Evolutionary conservation across 1,139 yeast genomes (phyloP).

Genomic region (Tardiomyces blankii): DNA sequence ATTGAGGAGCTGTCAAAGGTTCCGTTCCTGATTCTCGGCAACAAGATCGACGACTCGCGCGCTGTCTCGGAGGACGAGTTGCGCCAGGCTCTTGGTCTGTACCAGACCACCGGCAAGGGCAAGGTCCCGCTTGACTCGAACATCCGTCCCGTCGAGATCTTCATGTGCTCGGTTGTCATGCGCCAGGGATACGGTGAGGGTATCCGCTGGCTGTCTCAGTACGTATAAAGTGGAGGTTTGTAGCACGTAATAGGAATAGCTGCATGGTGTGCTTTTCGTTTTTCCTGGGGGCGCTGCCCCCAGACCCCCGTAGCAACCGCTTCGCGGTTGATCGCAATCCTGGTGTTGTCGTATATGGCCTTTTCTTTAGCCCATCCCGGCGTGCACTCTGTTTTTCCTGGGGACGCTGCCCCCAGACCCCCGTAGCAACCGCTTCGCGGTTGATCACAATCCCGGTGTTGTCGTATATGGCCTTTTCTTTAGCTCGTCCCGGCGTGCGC

Average conservation of each 20-base stretch:
- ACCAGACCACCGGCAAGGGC: conserved; percentile 81
- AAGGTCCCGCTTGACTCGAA: conserved; percentile 60
- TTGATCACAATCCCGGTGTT: no score
- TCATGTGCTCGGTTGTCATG: conserved; percentile 96
- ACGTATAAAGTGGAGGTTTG: conserved; percentile 39
- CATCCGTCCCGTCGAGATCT: conserved; percentile 87
- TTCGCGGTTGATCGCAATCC: no score
- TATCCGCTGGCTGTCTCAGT: conserved; percentile 92
- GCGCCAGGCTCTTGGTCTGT: conserved; percentile 81
- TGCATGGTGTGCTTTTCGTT: no score
- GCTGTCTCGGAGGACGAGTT: conserved; percentile 95
- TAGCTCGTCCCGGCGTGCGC: no score
- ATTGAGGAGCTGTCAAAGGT: conserved; percentile 84
- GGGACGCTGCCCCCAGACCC: no score
- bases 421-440: no score
- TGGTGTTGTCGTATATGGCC: no score
- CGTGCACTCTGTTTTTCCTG: no score
- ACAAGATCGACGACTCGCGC: conserved; percentile 87
- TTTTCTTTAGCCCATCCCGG: no score
- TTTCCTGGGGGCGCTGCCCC: no score
- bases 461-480: no score
- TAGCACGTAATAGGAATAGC: not conserved
- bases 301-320: no score
- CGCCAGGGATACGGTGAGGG: conserved; percentile 96
- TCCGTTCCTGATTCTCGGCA: conserved; percentile 90